A percentile compares a stretch with the other conserved stretches of the same genome.
phyloP scores from a whole-genome alignment of 2,329 filamentous ascomycete species.

The Phyllosticta paracitricarpa region DNA sequence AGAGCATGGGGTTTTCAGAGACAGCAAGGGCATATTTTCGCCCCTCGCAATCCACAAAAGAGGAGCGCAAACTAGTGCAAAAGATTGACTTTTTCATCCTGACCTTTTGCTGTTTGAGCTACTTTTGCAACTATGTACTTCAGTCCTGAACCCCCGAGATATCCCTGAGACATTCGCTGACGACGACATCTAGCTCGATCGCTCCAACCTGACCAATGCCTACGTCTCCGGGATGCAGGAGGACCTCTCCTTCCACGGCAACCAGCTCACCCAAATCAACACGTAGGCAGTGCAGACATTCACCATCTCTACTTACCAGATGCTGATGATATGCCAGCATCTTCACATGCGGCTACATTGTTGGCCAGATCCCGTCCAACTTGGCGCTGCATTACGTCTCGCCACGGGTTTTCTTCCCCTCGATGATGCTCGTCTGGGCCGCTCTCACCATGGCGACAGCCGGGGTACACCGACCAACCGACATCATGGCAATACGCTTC shows the following conservation, averaged over 20 bases:
- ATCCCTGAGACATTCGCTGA: neutral
- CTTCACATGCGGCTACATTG: constrained; percentile 27
- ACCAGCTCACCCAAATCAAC: constrained; percentile 40
- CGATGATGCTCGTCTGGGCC: constrained; percentile 56
- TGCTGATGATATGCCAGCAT: neutral
- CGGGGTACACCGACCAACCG: constrained; percentile 38
- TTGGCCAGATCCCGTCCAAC: constrained; percentile 54
- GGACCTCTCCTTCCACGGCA: constrained; percentile 29
- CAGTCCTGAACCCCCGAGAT: neutral
- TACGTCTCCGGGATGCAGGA: constrained; percentile 34
- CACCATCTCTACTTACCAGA: neutral
- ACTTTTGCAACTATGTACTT: constrained; percentile 22
- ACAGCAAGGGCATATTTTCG: constrained; percentile 20
- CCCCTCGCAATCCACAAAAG: constrained; percentile 24
- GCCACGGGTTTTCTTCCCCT: constrained; percentile 54
- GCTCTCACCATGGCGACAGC: constrained; percentile 53
- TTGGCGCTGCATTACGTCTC: constrained; percentile 53
- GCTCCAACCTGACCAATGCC: constrained; percentile 33
- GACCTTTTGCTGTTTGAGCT: constrained; percentile 50
- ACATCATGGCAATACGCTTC: constrained; percentile 51
- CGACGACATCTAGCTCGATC: constrained; percentile 21
- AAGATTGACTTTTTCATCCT: constrained; percentile 58
- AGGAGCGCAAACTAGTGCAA: constrained; percentile 39
- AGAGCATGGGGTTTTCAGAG: neutral
- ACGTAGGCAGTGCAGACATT: constrained; percentile 30